Conservation (phyloP, 2,329 filamentous ascomycete genomes). For the Aspergillus quadricinctus region DNA sequence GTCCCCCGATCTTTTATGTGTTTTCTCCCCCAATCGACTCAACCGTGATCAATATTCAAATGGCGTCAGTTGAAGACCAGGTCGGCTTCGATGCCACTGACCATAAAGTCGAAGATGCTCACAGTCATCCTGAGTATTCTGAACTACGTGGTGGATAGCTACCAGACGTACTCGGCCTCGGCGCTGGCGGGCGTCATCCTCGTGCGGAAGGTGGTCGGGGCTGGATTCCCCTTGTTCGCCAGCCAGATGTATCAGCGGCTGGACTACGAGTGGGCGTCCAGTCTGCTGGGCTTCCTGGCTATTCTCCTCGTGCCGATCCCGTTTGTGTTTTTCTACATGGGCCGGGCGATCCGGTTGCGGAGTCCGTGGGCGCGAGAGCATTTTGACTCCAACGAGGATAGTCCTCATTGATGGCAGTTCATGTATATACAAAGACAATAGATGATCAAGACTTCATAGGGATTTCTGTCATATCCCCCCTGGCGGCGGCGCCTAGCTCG, state of each 20-base stretch:
- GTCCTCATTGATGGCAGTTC: conserved; percentile 15
- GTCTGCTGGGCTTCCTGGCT: conserved; percentile 36
- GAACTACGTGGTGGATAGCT: conserved; percentile 70
- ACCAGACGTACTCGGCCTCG: conserved; percentile 66
- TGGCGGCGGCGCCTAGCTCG: conserved; percentile 62
- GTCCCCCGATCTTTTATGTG: too few species aligned
- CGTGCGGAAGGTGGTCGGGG: conserved; percentile 57
- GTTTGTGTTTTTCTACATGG: conserved; percentile 36
- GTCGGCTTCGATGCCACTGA: conserved; percentile 1
- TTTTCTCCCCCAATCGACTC: too few species aligned
- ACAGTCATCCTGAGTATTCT: conserved; percentile 65
- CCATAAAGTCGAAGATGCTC: conserved; percentile 12
- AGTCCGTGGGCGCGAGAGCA: conserved; percentile 25
- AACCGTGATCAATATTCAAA: neutral
- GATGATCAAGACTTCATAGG: neutral
- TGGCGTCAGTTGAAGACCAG: conserved; percentile 1
- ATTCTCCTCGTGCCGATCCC: conserved; percentile 35
- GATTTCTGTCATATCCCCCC: neutral
- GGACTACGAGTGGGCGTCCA: conserved; percentile 35
- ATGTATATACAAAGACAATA: neutral
- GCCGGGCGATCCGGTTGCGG: conserved; percentile 22
- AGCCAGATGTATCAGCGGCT: conserved; percentile 35
- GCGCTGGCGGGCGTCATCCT: conserved; percentile 75
- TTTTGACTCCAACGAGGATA: conserved; percentile 24
- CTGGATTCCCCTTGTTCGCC: conserved; percentile 30